A percentile compares a stretch with the other conserved stretches of the same genome.
Conservation (phyloP, 768 basidiomycete species). For the Suillus fuscotomentosus region DNA sequence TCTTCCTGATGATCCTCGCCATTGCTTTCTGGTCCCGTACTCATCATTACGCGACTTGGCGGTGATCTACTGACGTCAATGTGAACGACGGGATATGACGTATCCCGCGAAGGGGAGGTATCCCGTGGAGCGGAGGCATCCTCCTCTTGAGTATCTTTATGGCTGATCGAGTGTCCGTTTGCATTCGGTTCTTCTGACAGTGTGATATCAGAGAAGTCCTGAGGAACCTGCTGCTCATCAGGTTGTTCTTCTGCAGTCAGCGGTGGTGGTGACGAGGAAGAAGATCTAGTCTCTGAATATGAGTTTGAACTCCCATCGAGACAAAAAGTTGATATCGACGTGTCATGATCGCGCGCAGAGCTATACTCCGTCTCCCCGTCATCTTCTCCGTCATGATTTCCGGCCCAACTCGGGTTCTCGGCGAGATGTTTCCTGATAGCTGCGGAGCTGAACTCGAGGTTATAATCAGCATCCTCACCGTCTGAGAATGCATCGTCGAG, state of each 20-base stretch:
- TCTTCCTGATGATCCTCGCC: neutral
- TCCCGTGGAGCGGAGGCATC: slow-evolving; percentile 8
- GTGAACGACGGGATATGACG: slow-evolving; percentile 40
- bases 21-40: slow-evolving; percentile 3
- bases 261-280: slow-evolving; percentile 23
- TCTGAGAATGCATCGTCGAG: slow-evolving; percentile 74
- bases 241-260: neutral
- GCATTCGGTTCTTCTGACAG: slow-evolving; percentile 18
- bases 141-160: neutral
- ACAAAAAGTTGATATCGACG: slow-evolving; percentile 59
- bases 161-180: neutral
- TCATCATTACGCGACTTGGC: slow-evolving; percentile 26
- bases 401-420: slow-evolving; percentile 40
- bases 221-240: slow-evolving; percentile 11
- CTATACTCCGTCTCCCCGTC: slow-evolving; percentile 30
- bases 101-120: slow-evolving; percentile 12
- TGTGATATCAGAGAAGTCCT: slow-evolving; percentile 23
- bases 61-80: slow-evolving; percentile 43
- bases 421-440: slow-evolving; percentile 64
- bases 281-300: slow-evolving; percentile 15
- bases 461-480: slow-evolving; percentile 46
- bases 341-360: slow-evolving; percentile 34
- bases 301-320: slow-evolving; percentile 39
- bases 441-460: slow-evolving; percentile 56
- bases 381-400: slow-evolving; percentile 30